These are phyloP conservation scores for Grosmannia clavigera DNA, from an alignment of 2,329 filamentous ascomycete genomes.

Conservation along the genomic window DNA sequence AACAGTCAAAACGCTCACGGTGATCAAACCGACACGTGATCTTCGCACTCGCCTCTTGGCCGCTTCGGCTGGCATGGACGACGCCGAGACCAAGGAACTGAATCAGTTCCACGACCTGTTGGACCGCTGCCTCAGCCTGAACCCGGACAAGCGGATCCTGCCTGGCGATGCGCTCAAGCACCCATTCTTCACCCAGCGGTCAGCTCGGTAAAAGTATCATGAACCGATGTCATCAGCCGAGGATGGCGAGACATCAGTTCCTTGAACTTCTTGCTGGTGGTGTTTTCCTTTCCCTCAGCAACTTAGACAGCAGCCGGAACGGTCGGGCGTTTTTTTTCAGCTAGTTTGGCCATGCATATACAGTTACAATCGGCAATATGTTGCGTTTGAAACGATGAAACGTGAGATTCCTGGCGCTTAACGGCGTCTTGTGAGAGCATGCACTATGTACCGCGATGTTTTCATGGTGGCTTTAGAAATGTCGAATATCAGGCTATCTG, in stretches of 20 bases:
- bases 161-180: constrained; percentile 78
- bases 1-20: constrained; percentile 51
- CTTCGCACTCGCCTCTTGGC: constrained; percentile 68
- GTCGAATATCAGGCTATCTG: too few species aligned
- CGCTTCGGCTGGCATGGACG: constrained; percentile 60
- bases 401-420: too few species aligned
- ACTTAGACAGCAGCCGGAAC: neutral
- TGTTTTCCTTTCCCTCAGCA: neutral
- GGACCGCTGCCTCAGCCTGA: constrained; percentile 76
- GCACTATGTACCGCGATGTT: too few species aligned
- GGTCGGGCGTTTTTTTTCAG: neutral
- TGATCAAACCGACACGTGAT: constrained; percentile 67
- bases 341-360: neutral
- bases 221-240: neutral
- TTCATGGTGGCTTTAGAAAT: too few species aligned
- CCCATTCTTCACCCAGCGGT: constrained; percentile 59
- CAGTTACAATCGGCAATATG: neutral
- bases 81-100: constrained; percentile 64
- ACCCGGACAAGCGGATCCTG: constrained; percentile 84
- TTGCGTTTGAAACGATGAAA: too few species aligned
- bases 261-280: too few species aligned
- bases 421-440: too few species aligned
- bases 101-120: constrained; percentile 77
- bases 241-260: neutral
- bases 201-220: neutral